Evolutionary conservation across 179 eudicot genomes (phyloP).

Genomic region (Sideroxylon spinosum): DNA sequence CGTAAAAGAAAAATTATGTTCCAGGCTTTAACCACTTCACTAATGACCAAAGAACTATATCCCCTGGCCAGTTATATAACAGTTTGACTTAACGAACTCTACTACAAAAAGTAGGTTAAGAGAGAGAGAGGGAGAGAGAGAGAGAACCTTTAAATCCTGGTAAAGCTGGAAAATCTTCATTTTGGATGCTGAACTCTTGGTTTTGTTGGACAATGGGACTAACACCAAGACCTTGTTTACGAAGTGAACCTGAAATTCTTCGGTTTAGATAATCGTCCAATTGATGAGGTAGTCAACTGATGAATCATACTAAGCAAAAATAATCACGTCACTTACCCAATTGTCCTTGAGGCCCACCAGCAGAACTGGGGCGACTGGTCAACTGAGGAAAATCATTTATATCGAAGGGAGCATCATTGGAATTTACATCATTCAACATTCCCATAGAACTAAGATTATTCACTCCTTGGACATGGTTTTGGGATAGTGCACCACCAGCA

Average conservation of each 20-base stretch:
- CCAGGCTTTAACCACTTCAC: not conserved
- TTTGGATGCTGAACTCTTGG: constrained; percentile 97
- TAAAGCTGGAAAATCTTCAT: constrained; percentile 97
- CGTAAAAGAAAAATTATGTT: not conserved
- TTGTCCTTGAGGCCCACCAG: constrained; percentile 98
- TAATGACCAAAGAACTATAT: not conserved
- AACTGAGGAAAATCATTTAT: constrained; percentile 95
- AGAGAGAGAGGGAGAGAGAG: not conserved
- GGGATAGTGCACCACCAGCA: constrained; percentile 73
- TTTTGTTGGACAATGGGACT: constrained; percentile 92
- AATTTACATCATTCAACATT: constrained; percentile 70
- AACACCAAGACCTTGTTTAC: constrained; percentile 85
- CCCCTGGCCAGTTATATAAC: not conserved
- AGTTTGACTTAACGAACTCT: not conserved
- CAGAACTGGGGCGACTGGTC: constrained; percentile 84
- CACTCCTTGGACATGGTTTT: constrained; percentile 73
- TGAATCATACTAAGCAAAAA: not conserved
- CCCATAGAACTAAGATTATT: constrained; percentile 77
- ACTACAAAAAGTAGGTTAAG: not conserved
- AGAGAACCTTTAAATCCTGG: constrained; percentile 90
- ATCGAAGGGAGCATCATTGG: constrained; percentile 84
- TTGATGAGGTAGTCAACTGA: constrained; percentile 17
- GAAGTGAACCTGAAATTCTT: constrained; percentile 62
- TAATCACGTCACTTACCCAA: constrained; percentile 39
- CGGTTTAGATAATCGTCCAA: constrained; percentile 11